Percentiles rank a stretch among this genome's conserved stretches.
These are phyloP conservation scores for Lagerstroemia speciosa DNA, from an alignment of 345 rosid genomes.

Conservation along the genomic window DNA sequence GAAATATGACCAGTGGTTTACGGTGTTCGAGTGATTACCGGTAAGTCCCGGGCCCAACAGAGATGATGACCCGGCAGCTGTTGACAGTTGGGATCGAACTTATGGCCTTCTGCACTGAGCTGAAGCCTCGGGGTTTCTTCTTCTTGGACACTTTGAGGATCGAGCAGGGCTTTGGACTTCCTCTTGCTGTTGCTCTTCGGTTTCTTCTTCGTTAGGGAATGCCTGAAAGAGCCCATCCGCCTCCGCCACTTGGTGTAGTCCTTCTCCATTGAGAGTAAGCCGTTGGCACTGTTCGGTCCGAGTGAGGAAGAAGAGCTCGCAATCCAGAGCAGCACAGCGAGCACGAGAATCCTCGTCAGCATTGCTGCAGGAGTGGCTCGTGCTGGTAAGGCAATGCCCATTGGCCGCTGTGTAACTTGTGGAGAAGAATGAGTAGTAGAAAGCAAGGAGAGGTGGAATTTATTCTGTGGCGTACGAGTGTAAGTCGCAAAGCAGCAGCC, in stretches of 20 bases:
- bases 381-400: too few relatives aligned
- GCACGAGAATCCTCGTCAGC: too few relatives aligned
- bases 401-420: too few relatives aligned
- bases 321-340: slow-evolving; percentile 17
- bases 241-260: slow-evolving; percentile 26
- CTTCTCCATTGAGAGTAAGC: slow-evolving; percentile 14
- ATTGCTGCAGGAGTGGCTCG: too few relatives aligned
- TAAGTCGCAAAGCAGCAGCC: too few relatives aligned
- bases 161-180: slow-evolving; percentile 26
- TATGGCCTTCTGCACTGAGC: slow-evolving; percentile 24
- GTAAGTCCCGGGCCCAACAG: slow-evolving; percentile 30
- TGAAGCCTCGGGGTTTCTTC: slow-evolving; percentile 13
- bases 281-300: slow-evolving; percentile 12
- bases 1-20: too few relatives aligned
- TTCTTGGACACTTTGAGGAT: slow-evolving; percentile 22
- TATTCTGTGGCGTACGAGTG: too few relatives aligned
- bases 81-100: slow-evolving; percentile 26
- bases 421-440: too few relatives aligned
- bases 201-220: slow-evolving; percentile 16
- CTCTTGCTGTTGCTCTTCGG: slow-evolving; percentile 10
- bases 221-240: slow-evolving; percentile 17
- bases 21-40: slow-evolving; percentile 8
- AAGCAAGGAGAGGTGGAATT: too few relatives aligned
- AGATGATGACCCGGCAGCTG: slow-evolving; percentile 28
- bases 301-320: slow-evolving; percentile 9